Base-by-base conservation (phyloP, 2,329 filamentous ascomycete genomes). In the Hymenoscyphus linearis region DNA sequence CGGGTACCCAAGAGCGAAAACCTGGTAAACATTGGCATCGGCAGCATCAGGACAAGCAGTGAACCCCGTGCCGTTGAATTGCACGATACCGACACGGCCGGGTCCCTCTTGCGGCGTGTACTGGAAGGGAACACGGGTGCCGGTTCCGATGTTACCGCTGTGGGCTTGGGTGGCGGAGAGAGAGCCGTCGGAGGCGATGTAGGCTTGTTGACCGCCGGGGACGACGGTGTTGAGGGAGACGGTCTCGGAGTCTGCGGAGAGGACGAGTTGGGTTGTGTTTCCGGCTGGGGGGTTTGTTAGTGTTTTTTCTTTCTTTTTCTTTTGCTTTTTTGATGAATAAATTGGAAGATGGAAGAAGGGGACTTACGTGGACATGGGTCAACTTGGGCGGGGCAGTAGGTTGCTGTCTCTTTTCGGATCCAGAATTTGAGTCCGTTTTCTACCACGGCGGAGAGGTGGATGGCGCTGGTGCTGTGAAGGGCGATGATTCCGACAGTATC, bases 111-210 rank as follows among this genome's bases (percentile, higher is more conserved):
- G 31, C 14, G 56, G 53, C 13, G 62, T 63, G 57, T 60, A 65
- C 10, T 52, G 10, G 58, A 68, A 65, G 2, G 52, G 40, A 22
- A 27, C 40, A 25, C 22, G 37, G 4, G 44, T 36, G 10, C 55
- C 44, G n/a, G 58, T 64, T 3, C 31, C 36, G 4, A 77, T 77
- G 65, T 74, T 72, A 4, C 71, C 74, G 52, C 74, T 74, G 69
- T 80, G 80, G 35, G 66, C 55, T 7, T 18, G 47, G 2, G 64
- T 68, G 52, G 64, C 64, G n/a, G 53, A 58, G 52, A 66, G 65
- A 2, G 67, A 73, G 2, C 69, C 71, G 13, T 71, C 72, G 47
- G 69, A 65, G 57, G 71, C 65, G 63, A 79, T 77, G 57, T 66
- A 68, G 52, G 60, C 50, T 55, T 58, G 55, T 59, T 67, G 62